Evolutionary conservation across 352 stramenopile genomes (phyloP), one percentile per base, ranked within the genome.

Genomic region (Pythium insidiosum): DNA sequence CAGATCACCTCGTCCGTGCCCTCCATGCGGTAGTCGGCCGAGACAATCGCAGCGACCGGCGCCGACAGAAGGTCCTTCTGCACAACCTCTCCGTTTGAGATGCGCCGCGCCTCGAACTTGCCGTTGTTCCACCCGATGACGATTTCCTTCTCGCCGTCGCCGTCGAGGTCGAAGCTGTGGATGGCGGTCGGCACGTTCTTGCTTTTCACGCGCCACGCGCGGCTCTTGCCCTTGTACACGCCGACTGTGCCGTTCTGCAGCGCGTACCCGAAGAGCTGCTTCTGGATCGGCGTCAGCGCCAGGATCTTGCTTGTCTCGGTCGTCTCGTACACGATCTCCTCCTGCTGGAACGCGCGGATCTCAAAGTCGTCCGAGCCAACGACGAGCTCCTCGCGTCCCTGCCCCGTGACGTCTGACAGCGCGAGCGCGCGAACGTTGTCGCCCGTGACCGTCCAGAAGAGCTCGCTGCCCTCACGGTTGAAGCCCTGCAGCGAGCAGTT

Each of bases 401-500:
- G 61, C 21, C 75, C 75, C 12, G 73, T 84, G 18, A 88, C 55
- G 37, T 96, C 85, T 18, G 49, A 75, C 29, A 94, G 59, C 19
- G 76, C 47, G 42, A 97, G 56, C 6, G 83, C 75, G n/a, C 73
- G 76, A 36, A 95, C 85, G 47, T 95, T 85, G 57, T 96, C 88
- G 34, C 88, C 87, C 1, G 86, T 95, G 53, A 97, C 89, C 1
- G 84, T 96, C 84, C 84, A 96, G 35, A 95, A 95, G 47, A 86
- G 61, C 56, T 97, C 87, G 18, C 61, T 66, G 25, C 88, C 88
- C 4, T 87, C 67, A 15, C 50, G 56, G 18, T 76, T 72, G 41
- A 96, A 97, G 38, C 88, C 91, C 58, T 89, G 80, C 12, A 97
- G 58, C 9, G 81, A 95, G 58, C 91, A 97, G 47, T 97, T 97